Percentiles rank a stretch among this genome's conserved stretches.
These are phyloP conservation scores for Fusarium sp. DNA, from an alignment of 2,329 filamentous ascomycete genomes.

Conservation along the genomic window DNA sequence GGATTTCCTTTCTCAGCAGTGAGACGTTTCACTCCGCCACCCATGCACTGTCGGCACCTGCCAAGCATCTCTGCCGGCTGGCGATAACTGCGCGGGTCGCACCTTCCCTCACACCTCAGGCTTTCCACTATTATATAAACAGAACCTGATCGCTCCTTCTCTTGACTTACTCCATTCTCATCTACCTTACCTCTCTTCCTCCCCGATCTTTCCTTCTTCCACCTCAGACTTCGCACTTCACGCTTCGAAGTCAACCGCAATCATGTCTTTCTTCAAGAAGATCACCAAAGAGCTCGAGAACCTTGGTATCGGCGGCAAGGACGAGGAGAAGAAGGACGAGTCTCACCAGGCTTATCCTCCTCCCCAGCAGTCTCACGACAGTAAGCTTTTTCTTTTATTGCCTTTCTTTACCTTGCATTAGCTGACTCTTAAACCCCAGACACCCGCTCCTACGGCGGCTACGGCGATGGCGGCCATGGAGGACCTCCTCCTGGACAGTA, in stretches of 20 bases:
- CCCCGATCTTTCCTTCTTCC: neutral
- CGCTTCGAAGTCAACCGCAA: conserved; percentile 26
- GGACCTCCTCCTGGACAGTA: conserved; percentile 47
- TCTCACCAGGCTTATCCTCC: conserved; percentile 26
- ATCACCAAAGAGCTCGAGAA: conserved; percentile 62
- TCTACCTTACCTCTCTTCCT: conserved; percentile 13
- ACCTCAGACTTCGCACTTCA: conserved; percentile 16
- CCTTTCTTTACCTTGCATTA: neutral
- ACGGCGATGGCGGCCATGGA: conserved; percentile 41
- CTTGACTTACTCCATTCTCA: conserved; percentile 14
- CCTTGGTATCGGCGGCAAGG: conserved; percentile 61
- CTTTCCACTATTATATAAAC: conserved; percentile 41
- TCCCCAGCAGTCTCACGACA: conserved; percentile 30
- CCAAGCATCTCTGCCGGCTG: conserved; percentile 28
- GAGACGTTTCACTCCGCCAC: conserved; percentile 35
- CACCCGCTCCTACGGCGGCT: conserved; percentile 48
- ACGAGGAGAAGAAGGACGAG: conserved; percentile 47
- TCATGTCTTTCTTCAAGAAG: conserved; percentile 63
- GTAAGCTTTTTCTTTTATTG: conserved; percentile 24
- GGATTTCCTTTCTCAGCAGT: conserved; percentile 23
- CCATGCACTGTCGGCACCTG: conserved; percentile 33
- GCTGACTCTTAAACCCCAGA: conserved; percentile 31
- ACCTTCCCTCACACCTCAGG: conserved; percentile 25
- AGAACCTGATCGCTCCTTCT: conserved; percentile 22
- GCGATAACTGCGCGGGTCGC: conserved; percentile 27